phyloP scores from a whole-genome alignment of 495 filamentous ascomycete genomes.

The Aspergillus avenaceus region DNA sequence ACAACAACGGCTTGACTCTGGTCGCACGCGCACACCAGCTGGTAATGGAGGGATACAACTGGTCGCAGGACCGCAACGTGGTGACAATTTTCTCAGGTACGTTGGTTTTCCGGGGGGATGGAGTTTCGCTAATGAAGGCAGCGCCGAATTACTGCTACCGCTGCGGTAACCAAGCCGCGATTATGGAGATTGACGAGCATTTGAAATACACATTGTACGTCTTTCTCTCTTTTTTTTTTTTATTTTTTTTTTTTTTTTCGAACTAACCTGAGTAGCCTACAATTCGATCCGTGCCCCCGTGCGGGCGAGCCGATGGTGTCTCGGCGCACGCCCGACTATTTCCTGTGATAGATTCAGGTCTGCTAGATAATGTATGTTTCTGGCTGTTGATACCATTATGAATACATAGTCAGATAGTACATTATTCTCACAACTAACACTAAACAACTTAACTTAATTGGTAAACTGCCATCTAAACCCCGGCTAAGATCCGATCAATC shows the following conservation, averaged over 20 bases:
- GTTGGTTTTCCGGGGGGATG: background rate
- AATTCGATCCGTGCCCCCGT: conserved; percentile 97
- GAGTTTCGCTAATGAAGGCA: conserved; percentile 25
- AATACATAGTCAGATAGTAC: no score
- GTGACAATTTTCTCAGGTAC: conserved; percentile 98
- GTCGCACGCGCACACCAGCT: conserved; percentile 93
- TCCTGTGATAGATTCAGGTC: conserved; percentile 69
- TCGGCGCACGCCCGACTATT: conserved; percentile 94
- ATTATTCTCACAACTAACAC: no score
- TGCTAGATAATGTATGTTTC: conserved; percentile 33
- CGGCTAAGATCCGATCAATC: no score
- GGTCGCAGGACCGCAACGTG: conserved; percentile 94
- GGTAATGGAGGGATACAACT: conserved; percentile 98
- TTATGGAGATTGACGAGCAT: conserved; percentile 99
- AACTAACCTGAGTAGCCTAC: conserved; percentile 60
- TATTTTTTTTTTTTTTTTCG: background rate
- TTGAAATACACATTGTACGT: conserved; percentile 97
- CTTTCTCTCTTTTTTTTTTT: background rate
- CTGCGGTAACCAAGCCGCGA: conserved; percentile 97
- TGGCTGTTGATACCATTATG: no score
- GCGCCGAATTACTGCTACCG: conserved; percentile 97
- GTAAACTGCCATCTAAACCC: no score
- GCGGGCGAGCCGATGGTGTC: conserved; percentile 99
- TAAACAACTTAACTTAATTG: no score
- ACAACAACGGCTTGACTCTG: conserved; percentile 96